Conservation (phyloP, 2,329 filamentous ascomycete genomes). For the Metarhizium album region DNA sequence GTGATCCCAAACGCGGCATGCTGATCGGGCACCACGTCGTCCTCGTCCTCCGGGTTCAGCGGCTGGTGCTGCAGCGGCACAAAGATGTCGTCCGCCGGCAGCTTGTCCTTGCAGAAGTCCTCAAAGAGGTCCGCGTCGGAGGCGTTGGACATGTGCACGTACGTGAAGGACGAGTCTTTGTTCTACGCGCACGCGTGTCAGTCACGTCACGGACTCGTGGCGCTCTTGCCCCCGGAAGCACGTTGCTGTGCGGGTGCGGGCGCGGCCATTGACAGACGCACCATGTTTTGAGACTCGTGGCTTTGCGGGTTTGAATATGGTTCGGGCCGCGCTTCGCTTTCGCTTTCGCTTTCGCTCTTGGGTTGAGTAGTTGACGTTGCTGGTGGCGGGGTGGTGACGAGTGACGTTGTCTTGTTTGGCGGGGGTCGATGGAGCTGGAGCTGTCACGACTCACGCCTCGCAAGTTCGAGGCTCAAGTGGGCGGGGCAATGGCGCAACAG, state of each 20-base stretch:
- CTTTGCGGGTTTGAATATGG: no score
- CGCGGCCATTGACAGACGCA: neutral
- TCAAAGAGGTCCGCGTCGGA: conserved; percentile 72
- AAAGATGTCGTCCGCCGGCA: conserved; percentile 70
- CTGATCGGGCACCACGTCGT: conserved; percentile 80
- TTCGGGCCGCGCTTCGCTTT: no score
- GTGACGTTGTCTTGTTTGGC: no score
- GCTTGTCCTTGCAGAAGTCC: conserved; percentile 59
- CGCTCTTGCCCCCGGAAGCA: neutral
- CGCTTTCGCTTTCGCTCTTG: no score
- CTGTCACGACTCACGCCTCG: no score
- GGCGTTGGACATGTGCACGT: conserved; percentile 60
- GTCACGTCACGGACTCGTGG: neutral
- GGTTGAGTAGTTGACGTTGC: no score
- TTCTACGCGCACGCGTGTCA: conserved; percentile 30
- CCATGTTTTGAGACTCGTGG: no score
- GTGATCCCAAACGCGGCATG: conserved; percentile 82
- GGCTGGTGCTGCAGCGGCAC: conserved; percentile 72
- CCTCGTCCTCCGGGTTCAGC: conserved; percentile 78
- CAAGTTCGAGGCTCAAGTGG: no score
- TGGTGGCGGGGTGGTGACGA: no score
- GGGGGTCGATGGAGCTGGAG: no score
- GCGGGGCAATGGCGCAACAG: no score
- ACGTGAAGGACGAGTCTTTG: conserved; percentile 66
- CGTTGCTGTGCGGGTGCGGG: neutral